Percentiles rank a stretch among this genome's conserved stretches.
Evolutionary conservation across 352 stramenopile species (phyloP).

Genomic region (Pythium aristosporum): DNA sequence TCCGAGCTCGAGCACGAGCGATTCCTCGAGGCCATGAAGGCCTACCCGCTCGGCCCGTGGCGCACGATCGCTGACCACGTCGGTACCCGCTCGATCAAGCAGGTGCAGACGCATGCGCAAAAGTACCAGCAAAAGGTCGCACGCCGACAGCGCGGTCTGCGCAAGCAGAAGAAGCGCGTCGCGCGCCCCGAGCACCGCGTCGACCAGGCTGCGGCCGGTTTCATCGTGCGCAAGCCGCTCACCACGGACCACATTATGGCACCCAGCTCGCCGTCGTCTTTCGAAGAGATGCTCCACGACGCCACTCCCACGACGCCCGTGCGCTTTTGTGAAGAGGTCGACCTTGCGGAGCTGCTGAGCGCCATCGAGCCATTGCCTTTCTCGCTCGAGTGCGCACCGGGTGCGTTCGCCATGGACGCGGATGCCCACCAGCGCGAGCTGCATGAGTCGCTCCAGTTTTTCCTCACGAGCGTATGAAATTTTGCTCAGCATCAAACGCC

Average conservation of each 20-base stretch:
- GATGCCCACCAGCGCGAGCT: conserved; percentile 42
- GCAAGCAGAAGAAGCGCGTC: conserved; percentile 86
- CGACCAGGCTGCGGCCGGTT: conserved; percentile 56
- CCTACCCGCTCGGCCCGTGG: conserved; percentile 74
- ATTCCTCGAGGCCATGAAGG: conserved; percentile 83
- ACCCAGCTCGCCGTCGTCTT: conserved; percentile 18
- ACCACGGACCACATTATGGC: neutral
- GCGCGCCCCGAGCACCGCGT: conserved; percentile 73
- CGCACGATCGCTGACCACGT: conserved; percentile 72
- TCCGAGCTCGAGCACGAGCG: conserved; percentile 75
- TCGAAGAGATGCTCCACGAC: conserved; percentile 23
- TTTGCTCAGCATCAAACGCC: neutral
- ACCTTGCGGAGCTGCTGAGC: conserved; percentile 21
- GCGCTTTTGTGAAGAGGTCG: conserved; percentile 5
- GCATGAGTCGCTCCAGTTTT: conserved; percentile 25
- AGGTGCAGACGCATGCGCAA: conserved; percentile 83
- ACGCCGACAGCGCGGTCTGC: conserved; percentile 68
- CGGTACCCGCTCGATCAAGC: conserved; percentile 77
- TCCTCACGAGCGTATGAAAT: conserved; percentile 20
- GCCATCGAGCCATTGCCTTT: conserved; percentile 55
- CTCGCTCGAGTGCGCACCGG: conserved; percentile 5
- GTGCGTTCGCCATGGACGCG: conserved; percentile 36
- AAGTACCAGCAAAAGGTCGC: conserved; percentile 89
- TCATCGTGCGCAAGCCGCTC: conserved; percentile 44
- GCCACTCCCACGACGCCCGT: neutral